These are phyloP conservation scores for Cystobasidium slooffiae DNA, from an alignment of 1,284 basidiomycete species.

Conservation along the genomic window DNA sequence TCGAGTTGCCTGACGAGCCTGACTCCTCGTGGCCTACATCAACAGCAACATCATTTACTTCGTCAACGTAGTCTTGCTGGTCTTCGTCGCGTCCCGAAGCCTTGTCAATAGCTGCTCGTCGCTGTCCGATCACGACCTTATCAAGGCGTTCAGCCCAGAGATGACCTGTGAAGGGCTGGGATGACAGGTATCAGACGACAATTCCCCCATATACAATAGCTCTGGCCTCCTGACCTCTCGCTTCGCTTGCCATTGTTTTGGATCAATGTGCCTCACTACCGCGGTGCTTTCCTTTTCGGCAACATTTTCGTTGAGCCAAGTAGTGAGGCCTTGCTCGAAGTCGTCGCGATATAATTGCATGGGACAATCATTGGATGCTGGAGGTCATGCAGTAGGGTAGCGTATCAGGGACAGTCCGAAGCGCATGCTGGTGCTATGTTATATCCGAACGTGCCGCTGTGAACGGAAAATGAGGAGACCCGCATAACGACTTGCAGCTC, in stretches of 20 bases:
- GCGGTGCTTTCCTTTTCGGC: neutral
- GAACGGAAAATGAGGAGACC: slow-evolving; percentile 20
- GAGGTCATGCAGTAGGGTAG: neutral
- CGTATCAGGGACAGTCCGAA: neutral
- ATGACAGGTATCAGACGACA: neutral
- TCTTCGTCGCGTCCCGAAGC: neutral
- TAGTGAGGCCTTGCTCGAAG: slow-evolving; percentile 16
- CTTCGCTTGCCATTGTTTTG: slow-evolving; percentile 10
- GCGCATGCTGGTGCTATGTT: neutral
- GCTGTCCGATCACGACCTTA: slow-evolving; percentile 15
- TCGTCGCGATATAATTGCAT: slow-evolving; percentile 24
- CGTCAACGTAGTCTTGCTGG: neutral
- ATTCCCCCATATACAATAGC: neutral
- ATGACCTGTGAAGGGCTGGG: slow-evolving; percentile 27
- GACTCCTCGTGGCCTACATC: neutral
- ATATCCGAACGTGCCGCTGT: neutral
- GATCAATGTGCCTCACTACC: neutral
- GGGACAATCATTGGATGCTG: neutral
- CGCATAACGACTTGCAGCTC: neutral
- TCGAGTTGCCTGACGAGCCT: neutral
- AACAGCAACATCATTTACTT: slow-evolving; percentile 1
- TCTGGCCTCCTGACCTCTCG: neutral
- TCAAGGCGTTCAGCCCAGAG: slow-evolving; percentile 17
- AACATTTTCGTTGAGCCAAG: slow-evolving; percentile 21
- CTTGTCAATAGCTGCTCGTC: neutral